Base-by-base conservation (phyloP, 495 filamentous ascomycete species). In the Penicillium diatomitis region DNA sequence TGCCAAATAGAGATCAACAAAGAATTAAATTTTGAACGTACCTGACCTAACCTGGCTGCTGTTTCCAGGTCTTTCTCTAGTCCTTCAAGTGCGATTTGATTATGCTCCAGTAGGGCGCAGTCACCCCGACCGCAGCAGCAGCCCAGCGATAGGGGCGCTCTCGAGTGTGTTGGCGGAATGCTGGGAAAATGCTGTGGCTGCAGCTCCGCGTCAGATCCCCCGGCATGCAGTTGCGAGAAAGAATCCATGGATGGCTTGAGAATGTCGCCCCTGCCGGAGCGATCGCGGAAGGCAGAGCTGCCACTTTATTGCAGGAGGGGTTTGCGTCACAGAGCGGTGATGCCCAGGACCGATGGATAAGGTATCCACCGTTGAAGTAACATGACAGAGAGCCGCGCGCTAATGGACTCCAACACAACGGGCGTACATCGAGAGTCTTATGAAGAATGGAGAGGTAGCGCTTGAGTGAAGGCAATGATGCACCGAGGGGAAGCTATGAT, bases 1-100 rank as follows among this genome's bases (percentile, higher is more conserved):
- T 9, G 34, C 43, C 44, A 42, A 33, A 11, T 29, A 32, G 53
- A 38, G 36, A 38, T 47, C 11, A 41, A 11, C 49, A 50, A 44
- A 32, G 39, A 47, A 44, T 30, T 35, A 20, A 33, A 46, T n/a
- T 28, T 12, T n/a, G 6, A 39, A 67, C 66, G 53, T 80, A 94
- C 91, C 86, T 96, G 86, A 41, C 91, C 91, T 62, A 96, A 76
- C 51, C 83, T 75, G 33, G 89, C 91, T 8, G 91, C 91, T 29
- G 80, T 86, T 49, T 80, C 79, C 9, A 96, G 85, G 69, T 96
- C 87, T 54, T 82, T 83, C 67, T 98, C 90, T 52, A 96, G 70
- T 45, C 82, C 84, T 57, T 84, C 78, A 20, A 96, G 74, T 37
- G 88, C 81, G n/a, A 74, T 71, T 66, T 83, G 80, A 63, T 87